A percentile compares a stretch with the other conserved stretches of the same genome.
Conservation (phyloP, 2,329 filamentous ascomycete genomes). For the Chrysosporium keratinophilum region DNA sequence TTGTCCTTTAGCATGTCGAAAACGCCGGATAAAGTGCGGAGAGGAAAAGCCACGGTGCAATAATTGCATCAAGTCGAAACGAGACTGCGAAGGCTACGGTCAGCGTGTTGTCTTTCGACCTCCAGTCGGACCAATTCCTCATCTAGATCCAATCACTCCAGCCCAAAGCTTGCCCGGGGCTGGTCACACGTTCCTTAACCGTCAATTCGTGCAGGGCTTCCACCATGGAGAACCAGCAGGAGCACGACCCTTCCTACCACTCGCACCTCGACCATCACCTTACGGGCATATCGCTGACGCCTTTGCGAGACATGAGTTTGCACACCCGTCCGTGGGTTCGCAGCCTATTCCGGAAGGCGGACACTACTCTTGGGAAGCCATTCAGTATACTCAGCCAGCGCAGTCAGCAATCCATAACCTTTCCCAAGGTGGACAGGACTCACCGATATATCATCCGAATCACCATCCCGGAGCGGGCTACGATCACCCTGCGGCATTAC, state of each 20-base stretch:
- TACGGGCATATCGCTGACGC: neutral
- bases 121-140: slow-evolving; percentile 27
- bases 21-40: slow-evolving; percentile 92
- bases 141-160: slow-evolving; percentile 19
- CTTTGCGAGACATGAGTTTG: slow-evolving; percentile 3
- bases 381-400: neutral
- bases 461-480: slow-evolving; percentile 1
- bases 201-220: slow-evolving; percentile 9
- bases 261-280: slow-evolving; percentile 16
- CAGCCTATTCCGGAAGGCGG: neutral
- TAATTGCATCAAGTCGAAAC: slow-evolving; percentile 39
- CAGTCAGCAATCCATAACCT: neutral
- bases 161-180: slow-evolving; percentile 14
- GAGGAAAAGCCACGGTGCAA: slow-evolving; percentile 53
- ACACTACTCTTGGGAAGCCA: slow-evolving; percentile 6
- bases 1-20: slow-evolving; percentile 61
- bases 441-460: neutral
- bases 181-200: slow-evolving; percentile 9
- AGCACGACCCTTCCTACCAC: slow-evolving; percentile 14
- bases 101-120: slow-evolving; percentile 35
- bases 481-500: neutral
- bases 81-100: slow-evolving; percentile 37
- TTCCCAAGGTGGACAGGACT: neutral
- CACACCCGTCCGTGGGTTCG: neutral
- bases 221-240: slow-evolving; percentile 11